Evolutionary conservation across 225 moss, liverwort and hornwort species (phyloP).

Genomic region (Sphagnum tenellum): DNA sequence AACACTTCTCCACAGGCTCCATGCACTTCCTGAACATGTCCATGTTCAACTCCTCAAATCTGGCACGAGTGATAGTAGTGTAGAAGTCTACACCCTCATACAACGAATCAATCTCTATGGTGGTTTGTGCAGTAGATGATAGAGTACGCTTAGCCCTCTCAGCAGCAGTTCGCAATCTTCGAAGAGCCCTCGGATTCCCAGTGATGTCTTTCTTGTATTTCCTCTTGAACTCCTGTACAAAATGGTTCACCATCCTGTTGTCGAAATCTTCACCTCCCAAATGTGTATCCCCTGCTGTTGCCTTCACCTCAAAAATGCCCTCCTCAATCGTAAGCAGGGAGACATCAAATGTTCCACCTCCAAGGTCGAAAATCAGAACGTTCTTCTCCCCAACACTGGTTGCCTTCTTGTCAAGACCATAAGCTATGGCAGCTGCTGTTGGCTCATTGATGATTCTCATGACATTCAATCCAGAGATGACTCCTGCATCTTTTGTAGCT

Average conservation of each 20-base stretch:
- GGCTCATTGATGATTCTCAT: slow-evolving; percentile 34
- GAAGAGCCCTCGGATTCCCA: slow-evolving; percentile 18
- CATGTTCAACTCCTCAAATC: slow-evolving; percentile 9
- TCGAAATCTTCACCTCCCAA: slow-evolving; percentile 18
- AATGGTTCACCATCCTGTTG: slow-evolving; percentile 39
- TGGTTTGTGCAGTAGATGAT: slow-evolving; percentile 20
- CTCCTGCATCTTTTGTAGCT: slow-evolving; percentile 21
- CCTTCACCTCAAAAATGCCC: slow-evolving; percentile 30
- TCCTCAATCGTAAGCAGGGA: slow-evolving; percentile 31
- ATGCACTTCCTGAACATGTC: slow-evolving; percentile 9
- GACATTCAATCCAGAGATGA: slow-evolving; percentile 16
- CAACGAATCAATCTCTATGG: slow-evolving; percentile 6
- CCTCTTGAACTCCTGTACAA: slow-evolving; percentile 34
- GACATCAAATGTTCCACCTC: slow-evolving; percentile 34
- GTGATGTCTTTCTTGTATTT: slow-evolving; percentile 37
- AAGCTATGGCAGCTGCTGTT: slow-evolving; percentile 27
- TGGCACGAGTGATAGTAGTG: slow-evolving; percentile 6
- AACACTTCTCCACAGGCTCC: slow-evolving; percentile 7
- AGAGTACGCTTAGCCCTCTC: slow-evolving; percentile 36
- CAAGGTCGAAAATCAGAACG: slow-evolving; percentile 29
- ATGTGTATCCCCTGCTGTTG: slow-evolving; percentile 20
- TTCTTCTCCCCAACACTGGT: slow-evolving; percentile 32
- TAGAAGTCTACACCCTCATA: slow-evolving; percentile 8
- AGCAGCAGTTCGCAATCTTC: slow-evolving; percentile 23
- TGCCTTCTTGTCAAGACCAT: slow-evolving; percentile 37